Evolutionary conservation across 2,329 filamentous ascomycete genomes (phyloP).

Genomic region (Sarocladiaceae sp.): DNA sequence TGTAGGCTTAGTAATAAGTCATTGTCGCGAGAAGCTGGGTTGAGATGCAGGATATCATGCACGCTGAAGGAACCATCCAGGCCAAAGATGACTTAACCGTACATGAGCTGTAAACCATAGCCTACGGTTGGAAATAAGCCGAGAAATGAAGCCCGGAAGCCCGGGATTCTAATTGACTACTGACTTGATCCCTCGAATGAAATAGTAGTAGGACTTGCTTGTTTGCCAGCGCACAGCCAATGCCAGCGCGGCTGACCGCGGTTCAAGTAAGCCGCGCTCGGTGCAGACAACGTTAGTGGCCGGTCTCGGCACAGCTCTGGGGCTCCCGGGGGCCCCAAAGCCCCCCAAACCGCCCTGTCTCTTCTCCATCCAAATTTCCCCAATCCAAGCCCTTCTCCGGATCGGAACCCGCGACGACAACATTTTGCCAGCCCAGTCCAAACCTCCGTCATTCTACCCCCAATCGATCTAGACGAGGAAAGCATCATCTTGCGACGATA

Average conservation of each 20-base stretch:
- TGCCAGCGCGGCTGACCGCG: constrained; percentile 1
- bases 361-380: constrained; percentile 3
- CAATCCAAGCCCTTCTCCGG: neutral
- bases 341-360: neutral
- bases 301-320: constrained; percentile 5
- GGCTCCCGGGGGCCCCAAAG: neutral
- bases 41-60: too few species aligned
- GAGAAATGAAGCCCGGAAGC: too few species aligned
- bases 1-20: too few species aligned
- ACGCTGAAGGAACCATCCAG: too few species aligned
- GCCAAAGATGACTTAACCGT: too few species aligned
- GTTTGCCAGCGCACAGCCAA: neutral
- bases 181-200: too few species aligned
- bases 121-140: too few species aligned
- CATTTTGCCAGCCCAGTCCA: neutral
- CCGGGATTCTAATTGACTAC: too few species aligned
- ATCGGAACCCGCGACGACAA: constrained; percentile 6
- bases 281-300: neutral
- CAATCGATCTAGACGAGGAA: neutral
- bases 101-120: too few species aligned
- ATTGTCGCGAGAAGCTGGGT: too few species aligned
- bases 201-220: too few species aligned
- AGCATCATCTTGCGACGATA: too few species aligned
- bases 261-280: constrained; percentile 6
- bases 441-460: neutral